Conservation (phyloP, 1,284 basidiomycete genomes). For the Sanguinoderma infundibulare region DNA sequence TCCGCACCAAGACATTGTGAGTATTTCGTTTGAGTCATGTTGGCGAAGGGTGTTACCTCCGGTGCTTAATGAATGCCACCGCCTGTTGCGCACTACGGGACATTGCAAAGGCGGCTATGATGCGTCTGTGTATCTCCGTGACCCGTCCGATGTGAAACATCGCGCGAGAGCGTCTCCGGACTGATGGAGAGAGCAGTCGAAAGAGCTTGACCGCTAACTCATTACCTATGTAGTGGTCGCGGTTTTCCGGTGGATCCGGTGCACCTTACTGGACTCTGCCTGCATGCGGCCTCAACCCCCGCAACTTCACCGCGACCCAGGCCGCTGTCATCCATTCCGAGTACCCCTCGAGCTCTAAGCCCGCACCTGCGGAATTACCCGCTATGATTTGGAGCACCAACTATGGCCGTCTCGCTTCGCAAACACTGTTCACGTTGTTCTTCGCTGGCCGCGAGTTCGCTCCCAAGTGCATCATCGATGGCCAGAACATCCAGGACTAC, state of each 20-base stretch:
- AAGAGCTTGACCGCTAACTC: not conserved
- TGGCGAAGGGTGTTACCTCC: too few relatives aligned
- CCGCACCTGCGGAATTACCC: slow-evolving; percentile 79
- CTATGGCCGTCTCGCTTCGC: slow-evolving; percentile 86
- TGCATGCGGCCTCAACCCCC: slow-evolving; percentile 91
- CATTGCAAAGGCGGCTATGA: too few relatives aligned
- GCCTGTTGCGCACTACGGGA: too few relatives aligned
- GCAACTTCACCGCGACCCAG: slow-evolving; percentile 84
- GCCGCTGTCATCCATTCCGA: slow-evolving; percentile 90
- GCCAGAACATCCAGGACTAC: slow-evolving; percentile 92
- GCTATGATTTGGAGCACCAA: slow-evolving; percentile 98
- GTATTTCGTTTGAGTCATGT: slow-evolving; percentile 39
- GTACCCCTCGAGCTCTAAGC: slow-evolving; percentile 67
- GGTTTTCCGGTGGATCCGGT: slow-evolving; percentile 95
- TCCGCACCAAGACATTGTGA: slow-evolving; percentile 94
- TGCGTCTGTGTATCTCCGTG: too few relatives aligned
- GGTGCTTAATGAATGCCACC: too few relatives aligned
- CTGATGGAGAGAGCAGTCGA: too few relatives aligned
- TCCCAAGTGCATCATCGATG: slow-evolving; percentile 91
- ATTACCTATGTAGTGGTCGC: slow-evolving; percentile 78
- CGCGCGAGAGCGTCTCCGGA: too few relatives aligned
- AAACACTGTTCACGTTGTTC: slow-evolving; percentile 94
- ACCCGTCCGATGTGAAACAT: too few relatives aligned
- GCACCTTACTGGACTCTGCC: slow-evolving; percentile 95
- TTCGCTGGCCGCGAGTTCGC: slow-evolving; percentile 91